Evolutionary conservation across 495 filamentous ascomycete genomes (phyloP).

Genomic region (Diplogelasinospora grovesii): DNA sequence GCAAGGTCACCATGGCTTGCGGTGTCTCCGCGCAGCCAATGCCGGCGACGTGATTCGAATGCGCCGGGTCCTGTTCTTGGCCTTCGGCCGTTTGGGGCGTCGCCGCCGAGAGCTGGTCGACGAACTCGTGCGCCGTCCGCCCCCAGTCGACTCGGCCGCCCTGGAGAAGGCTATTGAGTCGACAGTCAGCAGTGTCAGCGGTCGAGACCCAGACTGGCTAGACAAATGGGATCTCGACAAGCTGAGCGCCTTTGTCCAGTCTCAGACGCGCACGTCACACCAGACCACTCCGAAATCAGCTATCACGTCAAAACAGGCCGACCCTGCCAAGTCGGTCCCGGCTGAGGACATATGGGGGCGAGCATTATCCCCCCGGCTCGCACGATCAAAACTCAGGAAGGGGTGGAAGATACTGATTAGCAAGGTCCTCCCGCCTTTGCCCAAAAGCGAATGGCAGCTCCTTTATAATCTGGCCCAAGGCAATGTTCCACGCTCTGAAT

Average conservation of each 20-base stretch:
- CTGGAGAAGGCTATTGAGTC: constrained; percentile 17
- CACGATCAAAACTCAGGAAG: constrained; percentile 50
- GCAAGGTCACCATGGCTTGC: constrained; percentile 29
- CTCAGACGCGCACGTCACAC: constrained; percentile 10
- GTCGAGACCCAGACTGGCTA: constrained; percentile 29
- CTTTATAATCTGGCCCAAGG: constrained; percentile 56
- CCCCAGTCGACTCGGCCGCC: constrained; percentile 30
- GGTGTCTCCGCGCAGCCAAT: constrained; percentile 39
- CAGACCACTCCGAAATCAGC: constrained; percentile 16
- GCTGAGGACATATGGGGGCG: constrained; percentile 57
- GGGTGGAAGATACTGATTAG: constrained; percentile 53
- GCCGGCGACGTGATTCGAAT: constrained; percentile 55
- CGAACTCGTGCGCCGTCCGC: constrained; percentile 35
- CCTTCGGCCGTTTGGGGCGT: constrained; percentile 70
- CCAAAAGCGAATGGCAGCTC: constrained; percentile 54
- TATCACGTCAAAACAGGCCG: constrained; percentile 34
- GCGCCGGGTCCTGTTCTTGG: constrained; percentile 53
- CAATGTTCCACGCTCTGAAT: constrained; percentile 33
- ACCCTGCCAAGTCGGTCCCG: constrained; percentile 47
- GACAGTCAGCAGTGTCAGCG: neutral
- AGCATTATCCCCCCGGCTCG: constrained; percentile 46
- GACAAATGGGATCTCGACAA: constrained; percentile 36
- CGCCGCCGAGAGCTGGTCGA: constrained; percentile 56
- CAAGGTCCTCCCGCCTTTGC: constrained; percentile 65
- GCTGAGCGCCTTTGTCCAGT: constrained; percentile 23